These are phyloP conservation scores for Ogataea wickerhamii DNA, from an alignment of 805 yeast genomes.

Conservation along the genomic window DNA sequence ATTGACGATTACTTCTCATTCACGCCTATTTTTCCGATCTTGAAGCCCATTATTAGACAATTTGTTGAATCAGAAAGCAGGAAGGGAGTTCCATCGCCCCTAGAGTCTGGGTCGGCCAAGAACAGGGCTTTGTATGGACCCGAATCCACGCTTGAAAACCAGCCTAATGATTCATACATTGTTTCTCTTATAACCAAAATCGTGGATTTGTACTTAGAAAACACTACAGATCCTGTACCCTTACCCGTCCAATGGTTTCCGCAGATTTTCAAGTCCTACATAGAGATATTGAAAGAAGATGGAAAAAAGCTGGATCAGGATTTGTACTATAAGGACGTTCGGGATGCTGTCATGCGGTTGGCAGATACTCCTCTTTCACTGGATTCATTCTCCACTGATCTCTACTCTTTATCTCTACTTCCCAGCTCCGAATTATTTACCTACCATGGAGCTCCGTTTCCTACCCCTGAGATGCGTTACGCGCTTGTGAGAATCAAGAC, in stretches of 20 bases:
- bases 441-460: conserved; percentile 15
- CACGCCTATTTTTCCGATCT: conserved; percentile 27
- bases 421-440: conserved; percentile 24
- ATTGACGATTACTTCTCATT: conserved; percentile 23
- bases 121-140: too few species aligned
- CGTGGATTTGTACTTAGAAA: conserved; percentile 7
- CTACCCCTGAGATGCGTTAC: conserved; percentile 27
- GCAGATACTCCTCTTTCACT: conserved; percentile 9
- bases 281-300: conserved; percentile 16
- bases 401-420: conserved; percentile 24
- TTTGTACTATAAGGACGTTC: conserved; percentile 19
- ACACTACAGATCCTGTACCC: conserved; percentile 4
- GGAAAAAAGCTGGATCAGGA: conserved; percentile 18
- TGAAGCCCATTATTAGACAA: conserved; percentile 20
- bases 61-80: conserved; percentile 6
- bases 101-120: neutral
- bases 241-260: conserved; percentile 25
- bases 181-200: conserved; percentile 5
- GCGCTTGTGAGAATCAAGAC: conserved; percentile 22
- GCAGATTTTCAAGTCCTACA: conserved; percentile 22
- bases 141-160: neutral
- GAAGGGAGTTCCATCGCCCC: neutral
- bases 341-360: conserved; percentile 19
- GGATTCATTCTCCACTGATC: conserved; percentile 17
- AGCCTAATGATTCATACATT: conserved; percentile 1